Evolutionary conservation across 75 land plant genomes (phyloP), one percentile per base, ranked within the genome.

Genomic region (Selaginella moellendorffii): DNA sequence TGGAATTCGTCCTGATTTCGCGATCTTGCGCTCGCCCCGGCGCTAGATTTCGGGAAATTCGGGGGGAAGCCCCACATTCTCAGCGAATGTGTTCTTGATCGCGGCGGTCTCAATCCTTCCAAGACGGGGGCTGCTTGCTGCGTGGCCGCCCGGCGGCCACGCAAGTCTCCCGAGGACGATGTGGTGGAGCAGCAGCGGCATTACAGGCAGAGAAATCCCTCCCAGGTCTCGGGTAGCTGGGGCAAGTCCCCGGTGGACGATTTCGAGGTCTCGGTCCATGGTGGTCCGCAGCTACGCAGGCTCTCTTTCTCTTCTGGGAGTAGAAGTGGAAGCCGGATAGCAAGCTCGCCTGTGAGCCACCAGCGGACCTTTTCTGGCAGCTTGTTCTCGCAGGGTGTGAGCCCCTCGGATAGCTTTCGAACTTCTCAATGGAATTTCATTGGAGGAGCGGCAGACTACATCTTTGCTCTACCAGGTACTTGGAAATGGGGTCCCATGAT

Each of bases 321-420:
- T 27, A 70, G 71, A 53, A 70, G 71, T 27, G 30, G 66, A 36
- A 70, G 71, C 29, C 24, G 71, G 65, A 29, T 62, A 63, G 65
- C 30, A 9, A 64, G 71, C 52, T 23, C 67, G 14, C 29, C 65
- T 27, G 26, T 63, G 27, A 46, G 67, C 25, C 71, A 70, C 52
- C 67, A 52, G 23, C 65, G 71, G 14, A 70, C 54, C 8, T 54
- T 26, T 9, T 70, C 71, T 12, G 71, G 65, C 29, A 63, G 65
- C 30, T 21, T 63, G 56, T 70, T 63, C 53, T 68, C 71, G 0
- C 62, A 73, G 52, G 72, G 76, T 54, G 82, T 76, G 54, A 83
- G 86, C 63, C 81, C 84, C 14, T 75, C 80, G 26, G 81, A 82
- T 24, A 72, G 77, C 26, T 80, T 78, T 24, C 79, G 67, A 0